Base-by-base conservation (phyloP, 2,329 filamentous ascomycete genomes). In the Lomentospora prolificans region DNA sequence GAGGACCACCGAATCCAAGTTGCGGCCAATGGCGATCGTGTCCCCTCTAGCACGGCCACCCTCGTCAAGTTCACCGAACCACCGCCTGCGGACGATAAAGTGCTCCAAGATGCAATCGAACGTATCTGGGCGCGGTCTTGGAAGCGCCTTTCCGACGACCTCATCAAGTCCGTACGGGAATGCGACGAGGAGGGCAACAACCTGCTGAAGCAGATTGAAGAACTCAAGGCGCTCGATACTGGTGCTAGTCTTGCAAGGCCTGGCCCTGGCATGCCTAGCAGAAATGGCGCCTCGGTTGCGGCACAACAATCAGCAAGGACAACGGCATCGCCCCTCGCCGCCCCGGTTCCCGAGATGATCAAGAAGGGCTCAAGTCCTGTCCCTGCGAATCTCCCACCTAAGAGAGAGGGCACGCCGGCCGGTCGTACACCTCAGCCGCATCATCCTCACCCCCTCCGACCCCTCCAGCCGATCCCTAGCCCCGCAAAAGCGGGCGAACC, bases 291-390 rank as follows among this genome's bases (percentile, higher is more conserved):
- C 24, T 19, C 41, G 12, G 33, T 19, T 36, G 7, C 51, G 25
- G 8, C 55, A 39, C 53, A 50, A 36, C 28, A 44, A 14, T 50
- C 51, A 19, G 31, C 51, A 14, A 50, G 33, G 33, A 19, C 51
- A 4, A 48, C 28, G 9, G 48, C 31, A 14, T 59, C 57, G 14
- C 57, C 57, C 2, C 53, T 59, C 25, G 55, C 57, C 22, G 53
- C 53, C 1, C 57, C 57, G 4, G 53, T 48, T 33, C 57, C 55
- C 14, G 57, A 59, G 27, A 39, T 36, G 7, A 28, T 50, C n/a
- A 59, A 59, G 53, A 59, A 57, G 28, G 54, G 19, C 27, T 24
- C 28, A 8, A 55, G 28, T 19, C 55, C 55, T n/a, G 36, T 19
- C 19, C 48, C 27, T 22, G 27, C 50, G 10, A 50, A 12, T 14